These are phyloP conservation scores for Aspergillus sojae DNA, from an alignment of 2,329 filamentous ascomycete genomes.

Conservation along the genomic window DNA sequence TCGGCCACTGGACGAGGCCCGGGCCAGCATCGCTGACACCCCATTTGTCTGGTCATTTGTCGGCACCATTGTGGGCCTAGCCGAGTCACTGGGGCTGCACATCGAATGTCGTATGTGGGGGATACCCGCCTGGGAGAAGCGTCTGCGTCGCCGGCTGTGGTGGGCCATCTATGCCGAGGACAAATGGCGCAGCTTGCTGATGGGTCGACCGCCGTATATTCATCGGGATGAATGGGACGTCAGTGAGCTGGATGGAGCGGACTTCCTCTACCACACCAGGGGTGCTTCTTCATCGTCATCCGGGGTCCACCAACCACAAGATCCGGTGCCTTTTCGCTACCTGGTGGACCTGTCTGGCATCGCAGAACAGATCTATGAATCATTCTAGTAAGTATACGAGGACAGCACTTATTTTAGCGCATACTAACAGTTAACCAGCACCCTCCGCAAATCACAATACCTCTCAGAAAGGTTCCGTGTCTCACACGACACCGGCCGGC, in stretches of 20 bases:
- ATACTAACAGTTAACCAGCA: conserved; percentile 20
- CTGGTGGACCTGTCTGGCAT: conserved; percentile 31
- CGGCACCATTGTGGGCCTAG: conserved; percentile 38
- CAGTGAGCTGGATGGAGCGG: conserved; percentile 30
- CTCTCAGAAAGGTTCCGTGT: conserved; percentile 33
- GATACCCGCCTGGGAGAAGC: conserved; percentile 42
- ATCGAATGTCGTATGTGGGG: conserved; percentile 42
- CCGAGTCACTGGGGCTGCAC: conserved; percentile 39
- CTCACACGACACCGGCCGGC: conserved; percentile 32
- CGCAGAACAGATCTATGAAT: conserved; percentile 34
- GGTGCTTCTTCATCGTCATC: conserved; percentile 17
- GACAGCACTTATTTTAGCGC: neutral
- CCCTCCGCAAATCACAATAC: conserved; percentile 32
- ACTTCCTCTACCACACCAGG: conserved; percentile 25
- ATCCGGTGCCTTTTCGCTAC: conserved; percentile 31
- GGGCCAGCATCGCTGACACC: conserved; percentile 32
- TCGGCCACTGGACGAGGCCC: conserved; percentile 24
- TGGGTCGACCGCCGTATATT: conserved; percentile 41
- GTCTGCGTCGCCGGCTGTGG: conserved; percentile 42
- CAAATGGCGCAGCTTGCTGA: conserved; percentile 41
- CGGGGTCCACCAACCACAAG: conserved; percentile 22
- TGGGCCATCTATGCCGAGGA: conserved; percentile 46
- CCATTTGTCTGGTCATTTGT: conserved; percentile 43
- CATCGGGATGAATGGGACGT: conserved; percentile 40
- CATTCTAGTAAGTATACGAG: conserved; percentile 32